Evolutionary conservation across 169 alveolate species (phyloP).

Genomic region (Haemoproteus tartakovskyi): DNA sequence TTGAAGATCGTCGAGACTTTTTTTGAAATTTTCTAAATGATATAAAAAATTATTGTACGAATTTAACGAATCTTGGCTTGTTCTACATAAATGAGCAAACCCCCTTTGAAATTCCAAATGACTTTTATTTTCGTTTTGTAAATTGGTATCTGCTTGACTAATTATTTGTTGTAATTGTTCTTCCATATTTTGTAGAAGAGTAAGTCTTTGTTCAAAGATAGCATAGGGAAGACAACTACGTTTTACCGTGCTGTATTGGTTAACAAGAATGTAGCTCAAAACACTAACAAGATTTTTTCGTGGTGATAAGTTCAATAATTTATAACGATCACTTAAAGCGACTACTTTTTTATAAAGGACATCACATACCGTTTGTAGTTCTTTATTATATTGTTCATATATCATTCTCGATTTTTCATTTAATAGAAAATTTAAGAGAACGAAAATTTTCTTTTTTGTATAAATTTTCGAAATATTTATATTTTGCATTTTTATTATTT

Average conservation of each 20-base stretch:
- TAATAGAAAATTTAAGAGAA: constrained; percentile 16
- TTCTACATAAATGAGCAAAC: constrained; percentile 11
- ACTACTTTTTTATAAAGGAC: constrained; percentile 1
- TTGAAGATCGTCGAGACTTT: constrained; percentile 2
- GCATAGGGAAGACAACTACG: too few species aligned
- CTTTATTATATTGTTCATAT: constrained; percentile 6
- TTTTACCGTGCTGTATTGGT: constrained; percentile 4
- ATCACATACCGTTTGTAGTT: background rate
- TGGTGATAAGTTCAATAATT: constrained; percentile 10
- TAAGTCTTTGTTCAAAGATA: constrained; percentile 1
- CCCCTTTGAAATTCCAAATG: constrained; percentile 50
- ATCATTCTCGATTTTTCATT: constrained; percentile 28
- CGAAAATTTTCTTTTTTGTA: constrained; percentile 22
- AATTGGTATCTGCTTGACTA: constrained; percentile 18
- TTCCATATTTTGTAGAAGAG: constrained; percentile 8
- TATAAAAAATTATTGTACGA: constrained; percentile 35
- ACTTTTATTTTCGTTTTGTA: constrained; percentile 11
- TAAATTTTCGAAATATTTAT: constrained; percentile 25
- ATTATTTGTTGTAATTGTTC: constrained; percentile 16
- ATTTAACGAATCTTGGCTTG: constrained; percentile 40
- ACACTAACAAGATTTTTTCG: constrained; percentile 18
- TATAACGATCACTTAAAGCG: constrained; percentile 27
- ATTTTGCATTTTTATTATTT: constrained; percentile 15
- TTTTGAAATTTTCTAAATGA: constrained; percentile 33
- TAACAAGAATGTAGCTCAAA: constrained; percentile 11